Conservation (phyloP, 1,284 basidiomycete genomes). For the Trametes pubescens region DNA sequence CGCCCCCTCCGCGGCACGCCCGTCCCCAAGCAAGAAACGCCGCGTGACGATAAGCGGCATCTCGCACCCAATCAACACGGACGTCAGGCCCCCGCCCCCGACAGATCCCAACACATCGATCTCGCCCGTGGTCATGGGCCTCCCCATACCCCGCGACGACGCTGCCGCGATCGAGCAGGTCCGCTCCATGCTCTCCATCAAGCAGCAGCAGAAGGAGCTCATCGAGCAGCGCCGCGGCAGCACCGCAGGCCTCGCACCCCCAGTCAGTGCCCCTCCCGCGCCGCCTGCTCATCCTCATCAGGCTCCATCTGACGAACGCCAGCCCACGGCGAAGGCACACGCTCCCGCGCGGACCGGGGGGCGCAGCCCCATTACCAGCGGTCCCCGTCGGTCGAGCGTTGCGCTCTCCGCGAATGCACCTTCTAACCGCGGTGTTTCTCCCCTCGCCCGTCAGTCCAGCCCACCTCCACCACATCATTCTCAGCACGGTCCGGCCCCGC, state of each 20-base stretch:
- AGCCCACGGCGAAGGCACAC: conserved; percentile 25
- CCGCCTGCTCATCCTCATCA: conserved; percentile 23
- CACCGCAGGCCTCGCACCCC: conserved; percentile 49
- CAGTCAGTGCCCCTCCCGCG: conserved; percentile 39
- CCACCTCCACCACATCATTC: conserved; percentile 23
- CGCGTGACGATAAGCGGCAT: conserved; percentile 72
- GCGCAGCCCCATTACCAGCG: conserved; percentile 48
- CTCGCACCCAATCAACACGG: conserved; percentile 61
- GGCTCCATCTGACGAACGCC: conserved; percentile 31
- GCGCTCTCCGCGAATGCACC: conserved; percentile 34
- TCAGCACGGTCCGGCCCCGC: conserved; percentile 19
- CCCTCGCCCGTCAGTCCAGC: conserved; percentile 38
- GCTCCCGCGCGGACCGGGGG: conserved; percentile 32
- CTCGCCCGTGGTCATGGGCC: conserved; percentile 71
- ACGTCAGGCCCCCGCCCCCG: conserved; percentile 47
- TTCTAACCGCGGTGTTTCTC: conserved; percentile 29
- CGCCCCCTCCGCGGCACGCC: conserved; percentile 49
- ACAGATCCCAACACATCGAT: conserved; percentile 60
- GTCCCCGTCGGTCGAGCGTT: conserved; percentile 38
- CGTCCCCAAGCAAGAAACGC: conserved; percentile 72
- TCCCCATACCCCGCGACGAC: conserved; percentile 66
- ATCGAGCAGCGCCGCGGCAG: conserved; percentile 74
- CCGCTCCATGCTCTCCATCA: conserved; percentile 66
- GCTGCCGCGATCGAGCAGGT: conserved; percentile 65
- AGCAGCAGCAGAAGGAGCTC: conserved; percentile 74